Evolutionary conservation across 192 early-diverging fungal genomes (phyloP).

Genomic region (Podila horticola): DNA sequence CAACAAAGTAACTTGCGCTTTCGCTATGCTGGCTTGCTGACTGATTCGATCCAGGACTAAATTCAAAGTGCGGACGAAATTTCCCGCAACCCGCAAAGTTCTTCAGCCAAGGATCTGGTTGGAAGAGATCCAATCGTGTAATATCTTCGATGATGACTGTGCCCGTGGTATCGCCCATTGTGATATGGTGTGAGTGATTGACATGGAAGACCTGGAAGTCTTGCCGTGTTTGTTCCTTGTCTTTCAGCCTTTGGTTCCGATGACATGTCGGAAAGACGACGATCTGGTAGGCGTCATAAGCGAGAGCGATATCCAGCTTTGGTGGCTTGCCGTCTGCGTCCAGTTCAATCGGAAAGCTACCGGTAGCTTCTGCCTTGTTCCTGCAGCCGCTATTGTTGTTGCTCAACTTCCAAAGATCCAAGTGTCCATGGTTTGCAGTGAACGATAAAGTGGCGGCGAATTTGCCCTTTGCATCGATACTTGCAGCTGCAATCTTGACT

Average conservation of each 20-base stretch:
- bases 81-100: background rate
- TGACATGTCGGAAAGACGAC: background rate
- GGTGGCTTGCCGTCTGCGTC: background rate
- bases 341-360: background rate
- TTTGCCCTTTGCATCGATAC: background rate
- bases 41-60: background rate
- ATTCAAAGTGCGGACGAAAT: background rate
- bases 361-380: background rate
- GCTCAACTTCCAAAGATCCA: background rate
- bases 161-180: background rate
- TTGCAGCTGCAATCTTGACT: background rate
- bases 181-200: background rate
- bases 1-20: background rate
- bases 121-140: background rate
- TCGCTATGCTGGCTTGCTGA: background rate
- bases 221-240: too few species aligned
- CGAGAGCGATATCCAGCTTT: background rate
- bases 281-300: background rate
- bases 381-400: too few species aligned
- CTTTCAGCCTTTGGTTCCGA: background rate
- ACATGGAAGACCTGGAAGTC: background rate
- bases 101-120: background rate
- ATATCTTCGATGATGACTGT: background rate
- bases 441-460: background rate
- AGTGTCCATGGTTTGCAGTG: background rate